Evolutionary conservation across 1,284 basidiomycete genomes (phyloP), one percentile per base, ranked within the genome.

Genomic region (Cutaneotrichosporon sp.): DNA sequence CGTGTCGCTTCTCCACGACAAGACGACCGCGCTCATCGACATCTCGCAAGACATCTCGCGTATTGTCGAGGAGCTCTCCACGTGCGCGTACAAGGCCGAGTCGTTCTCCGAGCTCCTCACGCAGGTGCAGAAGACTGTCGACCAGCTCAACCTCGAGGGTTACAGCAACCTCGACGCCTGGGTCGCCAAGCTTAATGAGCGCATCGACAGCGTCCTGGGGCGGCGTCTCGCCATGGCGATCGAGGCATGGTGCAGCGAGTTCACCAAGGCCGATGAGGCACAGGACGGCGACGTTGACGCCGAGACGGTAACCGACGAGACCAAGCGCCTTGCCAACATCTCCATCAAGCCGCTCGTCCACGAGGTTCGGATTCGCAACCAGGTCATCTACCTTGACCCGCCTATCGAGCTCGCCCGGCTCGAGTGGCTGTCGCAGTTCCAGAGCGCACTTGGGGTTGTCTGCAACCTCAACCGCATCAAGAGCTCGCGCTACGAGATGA

Each of bases 121-220:
- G 36, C 89, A 87, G 72, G 85, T 99, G 34, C 97, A 99, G 77
- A 87, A 89, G 68, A 91, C 90, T 16, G 92, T 98, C 66, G 97
- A 99, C 79, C 87, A 89, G 56, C 84, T 99, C 68, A 98, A 97
- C 74, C 80, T 99, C 67, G 94, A 97, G 74, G 95, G 95, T 11
- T 99, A 95, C 73, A 92, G 94, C 7, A 99, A 99, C 72, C 85
- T 99, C n/a, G 94, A 97, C 63, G 86, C 92, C 56, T 99, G 95
- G 95, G 92, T 97, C 0, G 86, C 88, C 0, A 87, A 91, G 58
- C 84, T 99, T 11, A 95, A 98, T 75, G 85, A 86, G 67, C 86
- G 88, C 64, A 94, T 98, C 72, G 93, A 97, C 72, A 82, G 78
- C 1, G 90, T 92, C 47, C 82, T 99, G 0, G 81, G 90, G n/a